These are phyloP conservation scores for Alternaria triticina DNA, from an alignment of 2,329 filamentous ascomycete species.

Conservation along the genomic window DNA sequence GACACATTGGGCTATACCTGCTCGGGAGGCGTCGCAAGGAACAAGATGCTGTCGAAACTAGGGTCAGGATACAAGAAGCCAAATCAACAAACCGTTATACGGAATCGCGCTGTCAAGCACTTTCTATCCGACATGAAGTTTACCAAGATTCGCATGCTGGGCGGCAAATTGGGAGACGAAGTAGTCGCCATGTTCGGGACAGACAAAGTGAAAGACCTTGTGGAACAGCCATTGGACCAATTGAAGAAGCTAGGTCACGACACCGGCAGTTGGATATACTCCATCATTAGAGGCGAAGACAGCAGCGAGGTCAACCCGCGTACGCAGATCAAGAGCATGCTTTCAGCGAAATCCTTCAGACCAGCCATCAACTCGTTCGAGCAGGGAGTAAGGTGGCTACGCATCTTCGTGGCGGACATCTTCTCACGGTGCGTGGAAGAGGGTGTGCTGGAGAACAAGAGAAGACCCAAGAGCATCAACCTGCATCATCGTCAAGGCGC, in stretches of 20 bases:
- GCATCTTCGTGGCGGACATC: conserved; percentile 91
- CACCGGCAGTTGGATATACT: conserved; percentile 84
- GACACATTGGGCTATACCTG: conserved; percentile 84
- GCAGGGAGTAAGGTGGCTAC: conserved; percentile 82
- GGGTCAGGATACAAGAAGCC: conserved; percentile 93
- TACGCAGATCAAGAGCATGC: conserved; percentile 95
- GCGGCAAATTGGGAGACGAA: conserved; percentile 91
- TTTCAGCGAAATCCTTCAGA: conserved; percentile 93
- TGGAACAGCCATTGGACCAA: conserved; percentile 74
- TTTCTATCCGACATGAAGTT: conserved; percentile 90
- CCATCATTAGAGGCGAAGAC: conserved; percentile 85
- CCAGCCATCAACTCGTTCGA: conserved; percentile 80
- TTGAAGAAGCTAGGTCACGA: conserved; percentile 82
- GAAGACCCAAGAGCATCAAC: conserved; percentile 84
- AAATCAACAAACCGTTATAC: conserved; percentile 91
- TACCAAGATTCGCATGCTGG: conserved; percentile 93
- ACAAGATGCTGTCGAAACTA: conserved; percentile 95
- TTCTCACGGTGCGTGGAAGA: conserved; percentile 89
- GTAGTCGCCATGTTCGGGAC: conserved; percentile 81
- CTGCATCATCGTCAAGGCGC: conserved; percentile 78
- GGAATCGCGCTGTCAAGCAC: conserved; percentile 77
- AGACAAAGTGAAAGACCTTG: conserved; percentile 77
- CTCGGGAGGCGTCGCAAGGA: conserved; percentile 84
- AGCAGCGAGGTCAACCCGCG: conserved; percentile 85
- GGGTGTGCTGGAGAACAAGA: conserved; percentile 83